Evolutionary conservation across 805 yeast species (phyloP).

Genomic region (Saturnispora ahearnii): DNA sequence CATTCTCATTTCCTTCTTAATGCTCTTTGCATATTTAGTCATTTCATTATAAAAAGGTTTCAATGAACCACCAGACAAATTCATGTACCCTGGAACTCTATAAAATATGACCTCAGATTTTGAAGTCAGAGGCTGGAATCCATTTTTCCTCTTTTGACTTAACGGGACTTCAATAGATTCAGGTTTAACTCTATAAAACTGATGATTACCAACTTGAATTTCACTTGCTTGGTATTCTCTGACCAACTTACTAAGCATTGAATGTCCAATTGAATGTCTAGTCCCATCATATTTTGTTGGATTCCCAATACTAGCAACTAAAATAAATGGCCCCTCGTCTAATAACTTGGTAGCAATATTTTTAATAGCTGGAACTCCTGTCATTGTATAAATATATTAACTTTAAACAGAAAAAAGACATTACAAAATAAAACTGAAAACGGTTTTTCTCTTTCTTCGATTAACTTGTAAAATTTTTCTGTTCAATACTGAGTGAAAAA

Average conservation of each 20-base stretch:
- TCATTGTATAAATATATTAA: background rate
- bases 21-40: slow-evolving; percentile 16
- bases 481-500: background rate
- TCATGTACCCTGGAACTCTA: slow-evolving; percentile 42
- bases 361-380: background rate
- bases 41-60: slow-evolving; percentile 35
- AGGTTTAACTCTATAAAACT: background rate
- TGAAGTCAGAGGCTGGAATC: slow-evolving; percentile 1
- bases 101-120: slow-evolving; percentile 9
- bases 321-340: slow-evolving; percentile 19
- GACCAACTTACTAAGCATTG: slow-evolving; percentile 31
- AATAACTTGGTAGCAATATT: background rate
- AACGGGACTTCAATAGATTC: background rate
- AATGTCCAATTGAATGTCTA: slow-evolving; percentile 74
- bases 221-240: background rate
- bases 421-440: background rate
- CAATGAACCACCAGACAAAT: slow-evolving; percentile 46
- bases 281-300: slow-evolving; percentile 56
- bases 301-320: slow-evolving; percentile 60
- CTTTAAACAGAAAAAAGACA: background rate
- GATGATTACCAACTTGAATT: background rate
- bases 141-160: background rate
- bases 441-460: background rate
- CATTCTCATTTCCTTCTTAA: slow-evolving; percentile 30
- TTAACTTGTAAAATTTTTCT: background rate